Evolutionary conservation across 2,329 filamentous ascomycete genomes (phyloP).

Genomic region (Paramyrothecium sp.): DNA sequence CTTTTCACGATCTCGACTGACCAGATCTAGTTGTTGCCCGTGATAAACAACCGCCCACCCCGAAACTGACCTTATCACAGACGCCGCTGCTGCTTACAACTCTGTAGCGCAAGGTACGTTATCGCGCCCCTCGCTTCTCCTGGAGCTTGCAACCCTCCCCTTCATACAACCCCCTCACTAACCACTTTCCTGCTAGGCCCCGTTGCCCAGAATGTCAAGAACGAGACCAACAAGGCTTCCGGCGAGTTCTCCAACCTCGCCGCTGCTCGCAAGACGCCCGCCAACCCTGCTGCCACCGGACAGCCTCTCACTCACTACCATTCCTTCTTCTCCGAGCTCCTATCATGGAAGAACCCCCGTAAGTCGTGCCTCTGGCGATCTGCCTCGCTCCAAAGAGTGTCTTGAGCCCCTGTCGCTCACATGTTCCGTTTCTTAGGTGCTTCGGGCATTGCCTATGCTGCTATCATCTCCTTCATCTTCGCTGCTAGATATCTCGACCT

Average conservation of each 20-base stretch:
- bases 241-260: constrained; percentile 58
- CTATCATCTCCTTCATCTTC: constrained; percentile 59
- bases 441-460: constrained; percentile 62
- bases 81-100: constrained; percentile 48
- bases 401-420: constrained; percentile 6
- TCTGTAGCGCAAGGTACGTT: constrained; percentile 46
- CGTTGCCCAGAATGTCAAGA: constrained; percentile 57
- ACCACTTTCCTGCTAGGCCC: constrained; percentile 41
- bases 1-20: neutral
- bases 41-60: neutral
- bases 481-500: constrained; percentile 65
- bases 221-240: constrained; percentile 53
- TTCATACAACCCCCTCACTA: neutral
- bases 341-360: constrained; percentile 70
- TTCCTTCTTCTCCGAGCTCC: constrained; percentile 67
- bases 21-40: neutral
- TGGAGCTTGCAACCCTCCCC: neutral
- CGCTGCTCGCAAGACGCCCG: constrained; percentile 53
- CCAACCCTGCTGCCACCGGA: constrained; percentile 54
- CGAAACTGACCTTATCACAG: constrained; percentile 34
- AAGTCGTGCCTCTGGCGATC: constrained; percentile 27
- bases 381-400: neutral
- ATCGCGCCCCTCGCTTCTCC: constrained; percentile 1
- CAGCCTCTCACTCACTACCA: constrained; percentile 68
- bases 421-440: constrained; percentile 43